Evolutionary conservation across 768 basidiomycete species (phyloP).

Genomic region (Amanita pseudoporphyria): DNA sequence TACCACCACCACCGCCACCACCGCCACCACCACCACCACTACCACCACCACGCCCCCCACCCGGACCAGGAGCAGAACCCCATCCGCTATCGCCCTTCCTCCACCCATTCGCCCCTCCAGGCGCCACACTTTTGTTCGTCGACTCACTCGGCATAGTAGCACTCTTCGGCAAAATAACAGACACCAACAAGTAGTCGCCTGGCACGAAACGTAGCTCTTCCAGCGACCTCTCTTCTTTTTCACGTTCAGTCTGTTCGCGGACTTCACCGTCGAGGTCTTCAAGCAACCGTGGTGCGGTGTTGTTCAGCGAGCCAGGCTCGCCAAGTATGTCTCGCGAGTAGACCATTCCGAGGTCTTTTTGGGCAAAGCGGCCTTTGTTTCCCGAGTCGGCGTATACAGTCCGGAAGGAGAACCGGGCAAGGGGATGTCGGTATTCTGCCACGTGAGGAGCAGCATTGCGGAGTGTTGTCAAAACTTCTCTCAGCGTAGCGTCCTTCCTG

Average conservation of each 20-base stretch:
- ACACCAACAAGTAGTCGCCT: conserved; percentile 68
- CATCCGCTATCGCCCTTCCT: conserved; percentile 24
- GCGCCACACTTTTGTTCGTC: conserved; percentile 36
- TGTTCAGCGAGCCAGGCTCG: conserved; percentile 56
- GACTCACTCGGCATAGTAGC: conserved; percentile 41
- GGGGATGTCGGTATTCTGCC: conserved; percentile 70
- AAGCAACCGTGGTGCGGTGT: conserved; percentile 49
- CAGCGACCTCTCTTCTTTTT: conserved; percentile 59
- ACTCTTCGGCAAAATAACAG: conserved; percentile 69
- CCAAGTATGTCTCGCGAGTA: conserved; percentile 81
- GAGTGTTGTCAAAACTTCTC: conserved; percentile 69
- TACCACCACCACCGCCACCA: conserved; percentile 38
- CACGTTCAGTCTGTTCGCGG: conserved; percentile 32
- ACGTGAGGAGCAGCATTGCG: conserved; percentile 61
- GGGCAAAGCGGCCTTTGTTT: conserved; percentile 59
- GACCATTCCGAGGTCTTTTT: conserved; percentile 75
- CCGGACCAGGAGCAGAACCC: conserved; percentile 22
- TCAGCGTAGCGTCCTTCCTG: conserved; percentile 79
- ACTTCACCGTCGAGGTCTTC: conserved; percentile 33
- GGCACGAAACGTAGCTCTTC: conserved; percentile 76
- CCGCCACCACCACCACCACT: conserved; percentile 54
- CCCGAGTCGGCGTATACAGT: conserved; percentile 70
- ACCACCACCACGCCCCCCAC: conserved; percentile 38
- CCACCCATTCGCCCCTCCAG: conserved; percentile 18
- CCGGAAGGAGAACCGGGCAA: conserved; percentile 74